Evolutionary conservation across 176 grass and related monocot genomes (phyloP), one percentile per base, ranked within the genome.

Genomic region (Oryza glumipatula): DNA sequence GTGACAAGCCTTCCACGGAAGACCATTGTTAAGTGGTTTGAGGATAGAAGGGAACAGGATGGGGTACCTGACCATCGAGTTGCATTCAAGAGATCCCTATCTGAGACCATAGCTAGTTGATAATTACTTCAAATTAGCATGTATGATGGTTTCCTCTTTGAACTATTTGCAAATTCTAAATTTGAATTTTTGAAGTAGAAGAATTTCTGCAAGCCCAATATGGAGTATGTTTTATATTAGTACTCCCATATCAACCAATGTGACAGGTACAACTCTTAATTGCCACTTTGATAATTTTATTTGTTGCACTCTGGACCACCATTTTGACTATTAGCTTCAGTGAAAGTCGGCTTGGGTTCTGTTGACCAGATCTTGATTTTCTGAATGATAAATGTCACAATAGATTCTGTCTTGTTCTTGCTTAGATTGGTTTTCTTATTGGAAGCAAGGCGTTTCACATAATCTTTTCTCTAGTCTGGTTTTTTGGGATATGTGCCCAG

Each of bases 1-100:
- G 93, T 96, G 63, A 94, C 96, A 51, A 99, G 90, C 68, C 91
- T 99, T 83, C 91, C 96, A 82, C 48, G 90, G 82, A 96, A 92
- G 64, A 92, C 74, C 41, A 82, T 99, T 26, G 65, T 95, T 39
- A 92, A 96, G 64, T 99, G 96, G 96, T 99, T 99, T 56, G 96
- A 99, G 68, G 94, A 99, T 36, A 96, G 88, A 82, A 77, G 96
- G 81, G 77, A 89, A 24, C 56, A 91, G 68, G 94, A 94, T 77
- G 96, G 89, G 22, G 75, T 94, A 24, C 94, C 93, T 9, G 54
- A 88, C 43, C 88, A 89, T 43, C 83, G 77, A 68, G 81, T 35
- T 44, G 82, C 68, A 41, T 94, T 85, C 77, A 83, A 64, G 70
- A 87, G 89, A 86, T 88, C 89, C 26, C 51, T 77, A 38, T 65